These are phyloP conservation scores for Fagopyrum esculentum DNA, from an alignment of 148 eudicot genomes.

Conservation along the genomic window DNA sequence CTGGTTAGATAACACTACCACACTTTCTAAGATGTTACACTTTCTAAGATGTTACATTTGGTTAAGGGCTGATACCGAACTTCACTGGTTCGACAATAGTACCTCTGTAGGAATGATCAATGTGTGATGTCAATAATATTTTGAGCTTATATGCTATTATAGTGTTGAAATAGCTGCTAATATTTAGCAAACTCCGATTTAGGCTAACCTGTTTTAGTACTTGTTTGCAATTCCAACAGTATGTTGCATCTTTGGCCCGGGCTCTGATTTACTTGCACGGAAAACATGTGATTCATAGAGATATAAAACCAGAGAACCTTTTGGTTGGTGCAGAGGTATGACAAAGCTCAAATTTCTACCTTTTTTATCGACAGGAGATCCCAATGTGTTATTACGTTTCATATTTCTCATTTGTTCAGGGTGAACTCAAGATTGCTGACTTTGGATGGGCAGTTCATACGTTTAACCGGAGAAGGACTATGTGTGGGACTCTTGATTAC, in stretches of 20 bases:
- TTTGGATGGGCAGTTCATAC: constrained; percentile 99
- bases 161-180: no score
- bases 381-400: neutral
- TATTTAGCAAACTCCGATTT: no score
- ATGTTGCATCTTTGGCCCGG: constrained; percentile 84
- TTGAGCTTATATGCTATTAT: no score
- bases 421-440: constrained; percentile 98
- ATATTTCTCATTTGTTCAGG: constrained; percentile 33
- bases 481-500: constrained; percentile 98
- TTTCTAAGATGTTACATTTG: neutral
- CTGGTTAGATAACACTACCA: neutral
- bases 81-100: no score
- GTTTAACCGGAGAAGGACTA: constrained; percentile 82
- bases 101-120: no score
- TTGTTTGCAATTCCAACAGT: constrained; percentile 37
- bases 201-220: constrained; percentile 3
- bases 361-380: neutral
- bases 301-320: constrained; percentile 96
- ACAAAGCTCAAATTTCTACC: constrained; percentile 9
- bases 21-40: neutral
- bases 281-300: constrained; percentile 95
- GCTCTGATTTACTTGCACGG: constrained; percentile 97
- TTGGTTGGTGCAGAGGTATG: constrained; percentile 86
- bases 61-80: no score
- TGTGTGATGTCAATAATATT: no score